A percentile compares a stretch with the other conserved stretches of the same genome.
phyloP scores from a whole-genome alignment of 495 filamentous ascomycete genomes.

The Penicillium cosmopolitanum region DNA sequence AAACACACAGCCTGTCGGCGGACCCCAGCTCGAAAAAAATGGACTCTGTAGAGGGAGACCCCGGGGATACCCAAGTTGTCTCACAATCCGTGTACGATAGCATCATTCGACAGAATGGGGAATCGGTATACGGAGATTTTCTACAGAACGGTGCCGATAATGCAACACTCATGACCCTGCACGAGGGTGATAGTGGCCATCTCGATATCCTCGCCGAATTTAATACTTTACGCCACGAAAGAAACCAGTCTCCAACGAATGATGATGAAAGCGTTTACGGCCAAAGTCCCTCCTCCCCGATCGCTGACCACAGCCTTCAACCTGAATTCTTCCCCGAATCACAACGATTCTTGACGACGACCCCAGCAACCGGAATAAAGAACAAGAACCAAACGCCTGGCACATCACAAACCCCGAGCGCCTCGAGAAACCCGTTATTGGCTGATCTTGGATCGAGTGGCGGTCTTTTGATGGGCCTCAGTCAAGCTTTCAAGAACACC shows the following conservation, averaged over 20 bases:
- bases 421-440: constrained; percentile 52
- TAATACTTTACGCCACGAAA: constrained; percentile 30
- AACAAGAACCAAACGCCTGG: constrained; percentile 36
- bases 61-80: constrained; percentile 56
- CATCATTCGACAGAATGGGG: constrained; percentile 42
- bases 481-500: constrained; percentile 55
- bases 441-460: constrained; percentile 44
- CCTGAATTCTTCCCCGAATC: constrained; percentile 54
- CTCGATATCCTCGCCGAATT: constrained; percentile 51
- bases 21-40: constrained; percentile 33
- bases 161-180: constrained; percentile 43
- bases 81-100: constrained; percentile 57
- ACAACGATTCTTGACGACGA: constrained; percentile 50
- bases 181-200: constrained; percentile 53
- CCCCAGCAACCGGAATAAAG: constrained; percentile 46
- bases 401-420: constrained; percentile 39
- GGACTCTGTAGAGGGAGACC: constrained; percentile 36
- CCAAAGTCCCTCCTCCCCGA: constrained; percentile 43
- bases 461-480: constrained; percentile 48
- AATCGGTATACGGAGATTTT: constrained; percentile 29
- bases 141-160: constrained; percentile 30
- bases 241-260: constrained; percentile 38
- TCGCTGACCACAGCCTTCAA: constrained; percentile 29
- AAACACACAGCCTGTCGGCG: constrained; percentile 2
- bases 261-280: constrained; percentile 43